phyloP scores from a whole-genome alignment of 2,329 filamentous ascomycete species.

The Helminthosporium solani region DNA sequence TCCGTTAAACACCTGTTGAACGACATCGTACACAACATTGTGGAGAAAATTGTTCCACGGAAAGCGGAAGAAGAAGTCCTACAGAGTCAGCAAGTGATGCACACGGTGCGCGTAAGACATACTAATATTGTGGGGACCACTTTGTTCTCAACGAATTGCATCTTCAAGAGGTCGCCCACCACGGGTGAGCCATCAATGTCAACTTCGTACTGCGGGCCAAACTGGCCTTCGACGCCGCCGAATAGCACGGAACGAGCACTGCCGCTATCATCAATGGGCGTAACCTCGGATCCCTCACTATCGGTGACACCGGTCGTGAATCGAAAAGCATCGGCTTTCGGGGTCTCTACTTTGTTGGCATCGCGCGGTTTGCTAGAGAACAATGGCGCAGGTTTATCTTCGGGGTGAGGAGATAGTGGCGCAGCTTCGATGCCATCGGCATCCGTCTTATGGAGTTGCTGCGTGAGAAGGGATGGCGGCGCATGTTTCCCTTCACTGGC shows the following conservation, averaged over 20 bases:
- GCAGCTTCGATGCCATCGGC: constrained; percentile 26
- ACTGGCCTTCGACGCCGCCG: constrained; percentile 31
- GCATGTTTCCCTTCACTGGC: constrained; percentile 23
- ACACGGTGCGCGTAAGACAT: constrained; percentile 45
- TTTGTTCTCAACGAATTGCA: constrained; percentile 90
- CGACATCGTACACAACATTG: constrained; percentile 98
- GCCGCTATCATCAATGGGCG: constrained; percentile 40
- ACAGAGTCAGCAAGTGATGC: constrained; percentile 1
- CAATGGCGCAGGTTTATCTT: constrained; percentile 69
- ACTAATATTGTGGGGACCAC: constrained; percentile 96
- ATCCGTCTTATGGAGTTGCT: constrained; percentile 43
- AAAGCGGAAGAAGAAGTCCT: constrained; percentile 98
- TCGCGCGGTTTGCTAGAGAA: constrained; percentile 51
- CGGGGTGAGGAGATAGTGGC: constrained; percentile 57
- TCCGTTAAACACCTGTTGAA: constrained; percentile 98
- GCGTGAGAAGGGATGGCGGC: constrained; percentile 44
- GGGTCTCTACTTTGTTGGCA: constrained; percentile 22
- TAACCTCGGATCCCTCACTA: constrained; percentile 38
- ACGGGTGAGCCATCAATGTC: constrained; percentile 70
- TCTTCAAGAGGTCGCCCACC: constrained; percentile 92
- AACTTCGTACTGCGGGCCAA: constrained; percentile 52
- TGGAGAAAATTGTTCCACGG: constrained; percentile 99
- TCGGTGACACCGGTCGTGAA: constrained; percentile 29
- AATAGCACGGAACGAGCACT: constrained; percentile 39
- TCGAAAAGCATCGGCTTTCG: constrained; percentile 30